Percentiles rank a stretch among this genome's conserved stretches.
Evolutionary conservation across 2,329 filamentous ascomycete species (phyloP).

Genomic region (Parastagonospora avenae): DNA sequence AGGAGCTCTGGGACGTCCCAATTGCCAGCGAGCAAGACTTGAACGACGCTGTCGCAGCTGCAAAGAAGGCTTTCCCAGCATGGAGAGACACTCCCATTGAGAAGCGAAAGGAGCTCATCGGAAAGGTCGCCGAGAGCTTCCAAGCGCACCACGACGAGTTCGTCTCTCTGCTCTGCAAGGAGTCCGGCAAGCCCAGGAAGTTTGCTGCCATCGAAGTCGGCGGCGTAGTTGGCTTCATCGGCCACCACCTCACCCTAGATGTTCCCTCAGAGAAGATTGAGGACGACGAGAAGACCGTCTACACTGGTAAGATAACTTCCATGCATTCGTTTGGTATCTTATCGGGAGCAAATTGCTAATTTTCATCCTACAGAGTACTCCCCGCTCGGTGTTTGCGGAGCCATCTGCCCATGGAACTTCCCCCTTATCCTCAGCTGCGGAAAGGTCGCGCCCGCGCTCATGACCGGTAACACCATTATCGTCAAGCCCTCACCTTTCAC

Average conservation of each 20-base stretch:
- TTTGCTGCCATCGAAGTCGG: slow-evolving; percentile 50
- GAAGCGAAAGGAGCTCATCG: slow-evolving; percentile 40
- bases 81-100: slow-evolving; percentile 50
- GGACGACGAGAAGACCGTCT: slow-evolving; percentile 55
- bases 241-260: slow-evolving; percentile 44
- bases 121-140: slow-evolving; percentile 33
- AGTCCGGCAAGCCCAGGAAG: slow-evolving; percentile 47
- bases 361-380: slow-evolving; percentile 42
- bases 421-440: slow-evolving; percentile 58
- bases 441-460: slow-evolving; percentile 63
- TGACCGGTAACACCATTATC: slow-evolving; percentile 63
- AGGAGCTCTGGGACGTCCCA: slow-evolving; percentile 58
- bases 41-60: slow-evolving; percentile 56
- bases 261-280: slow-evolving; percentile 47
- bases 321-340: no score
- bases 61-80: slow-evolving; percentile 53
- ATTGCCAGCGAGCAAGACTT: slow-evolving; percentile 56
- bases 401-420: slow-evolving; percentile 54
- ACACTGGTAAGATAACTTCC: slow-evolving; percentile 27
- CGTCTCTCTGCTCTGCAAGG: slow-evolving; percentile 39
- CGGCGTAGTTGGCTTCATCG: slow-evolving; percentile 42
- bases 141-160: slow-evolving; percentile 37
- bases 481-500: slow-evolving; percentile 64
- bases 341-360: no score
- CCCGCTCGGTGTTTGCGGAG: slow-evolving; percentile 54